Base-by-base conservation (phyloP, 2,329 filamentous ascomycete genomes). In the Sporothrix humicola region DNA sequence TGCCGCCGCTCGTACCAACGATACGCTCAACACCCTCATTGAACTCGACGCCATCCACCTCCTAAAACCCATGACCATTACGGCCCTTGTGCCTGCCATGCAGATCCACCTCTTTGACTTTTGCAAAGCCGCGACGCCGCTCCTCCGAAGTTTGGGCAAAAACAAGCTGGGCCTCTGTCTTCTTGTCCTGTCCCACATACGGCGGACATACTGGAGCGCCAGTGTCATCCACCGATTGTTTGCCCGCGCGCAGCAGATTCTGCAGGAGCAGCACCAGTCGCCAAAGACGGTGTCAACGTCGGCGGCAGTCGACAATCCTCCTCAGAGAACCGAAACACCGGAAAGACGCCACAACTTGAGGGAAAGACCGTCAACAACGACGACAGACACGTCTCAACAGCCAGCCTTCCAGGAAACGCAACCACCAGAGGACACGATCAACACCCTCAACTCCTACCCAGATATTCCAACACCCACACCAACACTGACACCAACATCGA, bases 91-190 rank as follows among this genome's bases (percentile, higher is more conserved):
- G 15, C 71, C 61, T 1, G 71, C 71, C n/a, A 72, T 72, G 71
- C 71, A 72, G 50, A 68, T 72, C 7, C 71, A 72, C 26, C 59
- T 72, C 13, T 68, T 58, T 31, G 71, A 72, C 17, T 68, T 26
- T 3, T 48, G 71, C 61, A 72, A 72, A 37, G 48, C 48, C 1
- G 61, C 50, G 3, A 68, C 46, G 4, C 59, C 61, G 0, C 20
- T 72, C 0, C 20, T 68, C 20, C 37, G 71, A 20, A 58, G 61
- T 3, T 37, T 66, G 1, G 71, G 59, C 48, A 72, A 68, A 15
- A 72, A 72, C 50, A 72, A 72, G 31, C 71, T 72, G 12, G 61
- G 52, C 3, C 42, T 68, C 20, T 72, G 71, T 17, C 13, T 72
- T 3, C 50, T 68, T 5, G 71, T 72, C 9, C 37, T 72, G 20